Evolutionary conservation across 805 yeast genomes (phyloP).

Genomic region (Wickerhamiella slavikovae): DNA sequence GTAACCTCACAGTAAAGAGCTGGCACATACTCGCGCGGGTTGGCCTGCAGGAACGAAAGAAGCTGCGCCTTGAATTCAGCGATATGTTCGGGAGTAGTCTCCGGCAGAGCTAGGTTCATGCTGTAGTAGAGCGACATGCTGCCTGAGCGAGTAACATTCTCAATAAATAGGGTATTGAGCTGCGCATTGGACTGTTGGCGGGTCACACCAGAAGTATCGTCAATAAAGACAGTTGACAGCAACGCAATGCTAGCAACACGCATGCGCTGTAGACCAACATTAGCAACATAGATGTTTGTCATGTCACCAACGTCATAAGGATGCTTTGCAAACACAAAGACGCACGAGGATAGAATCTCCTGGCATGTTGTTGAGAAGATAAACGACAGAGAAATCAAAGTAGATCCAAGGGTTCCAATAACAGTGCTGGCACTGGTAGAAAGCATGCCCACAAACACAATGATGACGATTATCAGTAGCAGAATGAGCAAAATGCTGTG

Average conservation of each 20-base stretch:
- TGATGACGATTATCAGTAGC: conserved; percentile 16
- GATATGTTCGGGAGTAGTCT: conserved; percentile 18
- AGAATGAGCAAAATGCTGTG: conserved; percentile 18
- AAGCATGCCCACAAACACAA: conserved; percentile 22
- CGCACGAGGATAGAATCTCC: conserved; percentile 21
- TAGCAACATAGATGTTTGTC: conserved; percentile 13
- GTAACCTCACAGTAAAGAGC: conserved; percentile 16
- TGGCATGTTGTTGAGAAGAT: conserved; percentile 20
- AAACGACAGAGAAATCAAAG: conserved; percentile 21
- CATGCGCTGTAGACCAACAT: conserved; percentile 12
- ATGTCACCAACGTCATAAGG: conserved; percentile 24
- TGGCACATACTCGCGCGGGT: conserved; percentile 19
- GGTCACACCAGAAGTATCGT: conserved; percentile 12
- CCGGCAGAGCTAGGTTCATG: conserved; percentile 19
- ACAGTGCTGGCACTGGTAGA: conserved; percentile 22
- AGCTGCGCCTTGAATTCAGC: conserved; percentile 15
- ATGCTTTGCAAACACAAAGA: conserved; percentile 23
- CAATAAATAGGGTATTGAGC: conserved; percentile 20
- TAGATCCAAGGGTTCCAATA: conserved; percentile 22
- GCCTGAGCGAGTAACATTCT: conserved; percentile 20
- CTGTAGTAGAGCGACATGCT: conserved; percentile 11
- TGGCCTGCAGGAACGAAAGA: conserved; percentile 14
- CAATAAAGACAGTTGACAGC: conserved; percentile 18
- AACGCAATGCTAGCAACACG: conserved; percentile 17
- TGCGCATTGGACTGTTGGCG: conserved; percentile 21